Evolutionary conservation across 805 yeast genomes (phyloP).

Genomic region (Priceomyces melissophilus): DNA sequence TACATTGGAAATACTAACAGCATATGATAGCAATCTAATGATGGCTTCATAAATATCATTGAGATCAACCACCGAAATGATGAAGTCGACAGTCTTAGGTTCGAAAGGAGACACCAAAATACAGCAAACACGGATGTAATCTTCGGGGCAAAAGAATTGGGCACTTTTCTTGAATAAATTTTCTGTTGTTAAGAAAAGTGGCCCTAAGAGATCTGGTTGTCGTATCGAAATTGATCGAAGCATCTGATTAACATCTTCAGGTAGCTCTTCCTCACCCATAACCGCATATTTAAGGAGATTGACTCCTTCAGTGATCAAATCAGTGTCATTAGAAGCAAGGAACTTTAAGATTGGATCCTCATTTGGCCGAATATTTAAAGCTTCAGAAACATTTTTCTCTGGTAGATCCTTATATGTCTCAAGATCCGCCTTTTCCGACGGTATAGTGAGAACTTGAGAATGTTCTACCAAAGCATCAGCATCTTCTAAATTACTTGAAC

Average conservation of each 20-base stretch:
- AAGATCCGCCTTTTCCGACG: background rate
- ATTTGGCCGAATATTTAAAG: slow-evolving; percentile 16
- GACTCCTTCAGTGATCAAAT: slow-evolving; percentile 33
- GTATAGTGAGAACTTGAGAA: background rate
- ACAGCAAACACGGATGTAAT: slow-evolving; percentile 31
- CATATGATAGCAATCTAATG: slow-evolving; percentile 22
- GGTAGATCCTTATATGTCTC: background rate
- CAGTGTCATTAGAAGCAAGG: slow-evolving; percentile 29
- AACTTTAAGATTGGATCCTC: slow-evolving; percentile 36
- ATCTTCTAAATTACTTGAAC: background rate
- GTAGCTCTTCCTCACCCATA: slow-evolving; percentile 31
- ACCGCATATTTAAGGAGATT: slow-evolving; percentile 36
- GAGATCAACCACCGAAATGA: slow-evolving; percentile 20
- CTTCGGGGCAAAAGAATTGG: slow-evolving; percentile 28
- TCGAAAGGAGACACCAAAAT: slow-evolving; percentile 20
- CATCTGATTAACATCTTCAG: slow-evolving; percentile 18
- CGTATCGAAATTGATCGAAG: slow-evolving; percentile 25
- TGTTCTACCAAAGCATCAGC: background rate
- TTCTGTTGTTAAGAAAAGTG: slow-evolving; percentile 27
- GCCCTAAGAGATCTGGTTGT: slow-evolving; percentile 28
- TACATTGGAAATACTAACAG: slow-evolving; percentile 30
- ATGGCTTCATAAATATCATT: slow-evolving; percentile 29
- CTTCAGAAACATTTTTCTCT: background rate
- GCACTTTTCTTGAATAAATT: slow-evolving; percentile 20
- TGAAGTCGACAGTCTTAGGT: slow-evolving; percentile 16